A percentile compares a stretch with the other conserved stretches of the same genome.
Conservation (phyloP, 305 asterid species). For the Ruellia speciosa region DNA sequence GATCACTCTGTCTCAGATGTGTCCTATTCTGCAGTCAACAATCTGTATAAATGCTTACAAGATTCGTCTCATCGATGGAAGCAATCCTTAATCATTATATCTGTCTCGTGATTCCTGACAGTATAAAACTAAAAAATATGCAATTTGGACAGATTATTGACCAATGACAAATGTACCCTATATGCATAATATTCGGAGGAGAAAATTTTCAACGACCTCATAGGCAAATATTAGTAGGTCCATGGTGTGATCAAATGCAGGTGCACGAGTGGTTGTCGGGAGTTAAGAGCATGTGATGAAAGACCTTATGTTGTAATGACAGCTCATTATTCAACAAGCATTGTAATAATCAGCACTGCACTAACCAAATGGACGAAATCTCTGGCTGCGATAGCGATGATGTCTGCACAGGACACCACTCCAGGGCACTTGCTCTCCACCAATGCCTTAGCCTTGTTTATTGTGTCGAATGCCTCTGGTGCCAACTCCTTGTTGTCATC, state of each 20-base stretch:
- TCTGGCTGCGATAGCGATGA: conserved; percentile 85
- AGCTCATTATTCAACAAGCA: conserved; percentile 11
- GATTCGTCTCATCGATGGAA: conserved; percentile 7
- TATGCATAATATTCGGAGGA: conserved; percentile 4
- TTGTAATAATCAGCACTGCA: not conserved
- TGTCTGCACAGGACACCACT: conserved; percentile 88
- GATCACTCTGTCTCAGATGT: conserved; percentile 5
- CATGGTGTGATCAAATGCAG: conserved; percentile 4
- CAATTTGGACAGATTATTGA: not conserved
- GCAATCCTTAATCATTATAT: conserved; percentile 15
- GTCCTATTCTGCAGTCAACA: conserved; percentile 12
- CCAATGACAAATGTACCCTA: too few species aligned
- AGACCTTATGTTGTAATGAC: not conserved
- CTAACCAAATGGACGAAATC: conserved; percentile 86
- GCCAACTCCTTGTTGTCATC: conserved; percentile 77
- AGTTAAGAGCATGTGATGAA: conserved; percentile 21
- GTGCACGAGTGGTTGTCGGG: conserved; percentile 24
- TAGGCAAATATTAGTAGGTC: not conserved
- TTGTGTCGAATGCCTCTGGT: conserved; percentile 60
- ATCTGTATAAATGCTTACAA: conserved; percentile 7
- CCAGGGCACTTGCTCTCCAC: conserved; percentile 93
- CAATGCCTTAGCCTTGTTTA: conserved; percentile 52
- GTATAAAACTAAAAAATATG: not conserved
- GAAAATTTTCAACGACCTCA: not conserved
- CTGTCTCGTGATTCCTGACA: conserved; percentile 19